A percentile compares a stretch with the other conserved stretches of the same genome.
These are phyloP conservation scores for Mucor piriformis DNA, from an alignment of 371 early-diverging fungal genomes.

Conservation along the genomic window DNA sequence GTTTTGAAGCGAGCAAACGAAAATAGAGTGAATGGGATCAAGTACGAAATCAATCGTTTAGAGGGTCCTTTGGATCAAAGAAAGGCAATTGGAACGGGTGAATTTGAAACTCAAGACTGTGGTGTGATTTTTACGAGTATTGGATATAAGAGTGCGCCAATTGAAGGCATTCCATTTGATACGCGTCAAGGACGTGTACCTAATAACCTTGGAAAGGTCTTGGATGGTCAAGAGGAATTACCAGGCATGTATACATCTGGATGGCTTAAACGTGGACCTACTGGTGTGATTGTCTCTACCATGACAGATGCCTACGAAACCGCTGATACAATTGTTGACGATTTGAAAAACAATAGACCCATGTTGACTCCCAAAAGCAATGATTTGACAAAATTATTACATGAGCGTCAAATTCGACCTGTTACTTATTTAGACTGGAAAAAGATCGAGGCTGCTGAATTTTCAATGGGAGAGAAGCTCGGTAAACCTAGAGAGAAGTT, in stretches of 20 bases:
- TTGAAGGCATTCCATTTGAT: slow-evolving; percentile 84
- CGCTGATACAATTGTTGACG: slow-evolving; percentile 72
- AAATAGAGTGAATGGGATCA: slow-evolving; percentile 45
- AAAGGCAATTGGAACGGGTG: slow-evolving; percentile 64
- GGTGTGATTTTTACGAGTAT: slow-evolving; percentile 82
- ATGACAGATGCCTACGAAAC: slow-evolving; percentile 95
- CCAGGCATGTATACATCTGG: slow-evolving; percentile 86
- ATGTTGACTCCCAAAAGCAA: slow-evolving; percentile 40
- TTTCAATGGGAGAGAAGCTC: slow-evolving; percentile 56
- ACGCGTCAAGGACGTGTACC: slow-evolving; percentile 66
- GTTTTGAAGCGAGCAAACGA: slow-evolving; percentile 35
- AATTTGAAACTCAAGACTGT: slow-evolving; percentile 53
- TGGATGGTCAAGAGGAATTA: slow-evolving; percentile 53
- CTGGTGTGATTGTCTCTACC: slow-evolving; percentile 93
- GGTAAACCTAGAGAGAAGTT: slow-evolving; percentile 90
- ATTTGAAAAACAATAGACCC: slow-evolving; percentile 43
- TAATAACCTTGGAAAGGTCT: slow-evolving; percentile 76
- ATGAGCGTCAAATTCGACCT: slow-evolving; percentile 37
- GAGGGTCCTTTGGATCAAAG: slow-evolving; percentile 58
- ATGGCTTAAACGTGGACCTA: slow-evolving; percentile 95
- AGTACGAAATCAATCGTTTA: slow-evolving; percentile 72
- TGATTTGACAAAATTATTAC: slow-evolving; percentile 32
- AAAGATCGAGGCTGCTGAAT: slow-evolving; percentile 77
- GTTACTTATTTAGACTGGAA: slow-evolving; percentile 83
- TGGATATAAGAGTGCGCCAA: slow-evolving; percentile 81